Evolutionary conservation across 2,329 filamentous ascomycete genomes (phyloP), one percentile per base, ranked within the genome.

Genomic region (Rhytidhysteron rufulum): DNA sequence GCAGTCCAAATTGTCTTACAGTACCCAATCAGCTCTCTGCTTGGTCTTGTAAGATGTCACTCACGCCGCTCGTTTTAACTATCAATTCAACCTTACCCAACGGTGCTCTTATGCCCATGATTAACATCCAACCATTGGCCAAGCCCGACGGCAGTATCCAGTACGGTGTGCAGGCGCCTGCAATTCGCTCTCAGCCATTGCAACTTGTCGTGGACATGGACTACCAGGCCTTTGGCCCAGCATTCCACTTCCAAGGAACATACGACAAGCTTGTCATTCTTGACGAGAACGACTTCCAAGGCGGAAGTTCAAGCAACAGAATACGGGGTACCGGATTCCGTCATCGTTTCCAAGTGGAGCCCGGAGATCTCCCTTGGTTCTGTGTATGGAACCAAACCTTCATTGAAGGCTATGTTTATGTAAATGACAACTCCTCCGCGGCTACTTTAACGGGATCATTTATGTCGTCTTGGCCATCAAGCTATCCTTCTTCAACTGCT

Each of bases 361-460:
- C 73, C n/a, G 78, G 78, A 7, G 78, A 84, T 25, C 73, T 72
- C 43, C 80, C 82, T 2, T 86, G 82, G 82, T 83, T 80, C 53
- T 86, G 82, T 60, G 78, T 77, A 57, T 86, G 81, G 80, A 86
- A 86, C 55, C 67, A 71, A 11, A 86, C 82, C 0, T 71, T 80
- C 39, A 70, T 85, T 36, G 82, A 86, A 58, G 77, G 78, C 27
- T 85, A 84, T 60, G 73, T 86, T 34, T 86, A 84, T 53, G 68
- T 79, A 39, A 73, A 78, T 39, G 62, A 79, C 56, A 68, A 77
- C 34, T 68, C 73, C 11, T 63, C 66, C 3, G 59, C 62, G 15
- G 62, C 61, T 22, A 54, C 54, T 4, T 54, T 58, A 18, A 59
- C 57, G 8, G 49, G 45, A 13, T 31, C 41, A 15, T 55, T 55